Evolutionary conservation across 352 stramenopile genomes (phyloP), one percentile per base, ranked within the genome.

Genomic region (Pythium brachiatum): DNA sequence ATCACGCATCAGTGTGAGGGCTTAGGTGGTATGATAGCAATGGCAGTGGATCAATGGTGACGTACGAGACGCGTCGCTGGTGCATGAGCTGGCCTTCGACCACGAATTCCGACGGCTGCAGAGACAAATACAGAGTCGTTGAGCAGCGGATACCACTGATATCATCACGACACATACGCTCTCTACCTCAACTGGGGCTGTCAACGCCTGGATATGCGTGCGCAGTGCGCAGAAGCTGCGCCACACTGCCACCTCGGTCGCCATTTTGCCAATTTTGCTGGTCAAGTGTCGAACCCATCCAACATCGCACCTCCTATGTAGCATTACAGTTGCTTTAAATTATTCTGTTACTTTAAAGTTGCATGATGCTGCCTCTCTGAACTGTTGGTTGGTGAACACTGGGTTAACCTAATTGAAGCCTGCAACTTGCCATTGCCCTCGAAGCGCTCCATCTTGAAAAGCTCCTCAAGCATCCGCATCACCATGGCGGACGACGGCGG

Each of bases 1-100:
- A 44, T 25, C 21, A 29, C 20, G 26, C 58, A 26, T 52, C 12
- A 13, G 11, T 18, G 15, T 36, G 1, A 56, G 2, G 38, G 31
- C 20, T 15, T 61, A 20, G 16, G 20, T 16, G n/a, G n/a, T n/a
- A n/a, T n/a, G n/a, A n/a, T n/a, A 53, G 34, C 11, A 34, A 12
- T n/a, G 26, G 18, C 36, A 43, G 12, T 6, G 50, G 27, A 2
- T 43, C 0, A 20, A 16, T 29, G 36, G 27, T 3, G 18, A 74
- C 75, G 52, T 69, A 88, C 79, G 79, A 88, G 66, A 94, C 80
- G 26, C 82, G 79, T 0, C 85, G 81, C 62, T 81, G 70, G 60
- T 91, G 85, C 78, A 90, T 81, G 13, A 94, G 73, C 57, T 89
- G 82, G 1, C 82, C 85, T 68, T 92, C 68, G 18, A 94, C 81